These are phyloP conservation scores for Nasturtium officinale DNA, from an alignment of 345 rosid species.

Conservation along the genomic window DNA sequence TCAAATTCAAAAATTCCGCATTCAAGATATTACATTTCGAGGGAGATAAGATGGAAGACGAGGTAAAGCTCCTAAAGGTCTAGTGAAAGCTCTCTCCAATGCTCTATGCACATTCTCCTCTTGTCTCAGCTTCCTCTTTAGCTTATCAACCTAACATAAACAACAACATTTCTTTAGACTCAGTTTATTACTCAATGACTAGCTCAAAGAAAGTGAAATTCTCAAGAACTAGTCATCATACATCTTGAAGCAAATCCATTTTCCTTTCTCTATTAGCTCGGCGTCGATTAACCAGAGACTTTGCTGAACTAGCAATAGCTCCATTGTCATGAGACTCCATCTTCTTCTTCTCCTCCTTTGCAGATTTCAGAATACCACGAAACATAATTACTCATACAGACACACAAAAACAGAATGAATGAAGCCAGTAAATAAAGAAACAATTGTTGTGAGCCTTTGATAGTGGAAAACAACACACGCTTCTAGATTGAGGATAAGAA, in stretches of 20 bases:
- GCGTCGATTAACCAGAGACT: constrained; percentile 56
- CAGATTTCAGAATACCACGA: constrained; percentile 38
- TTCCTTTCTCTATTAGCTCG: constrained; percentile 75
- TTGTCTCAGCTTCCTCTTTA: constrained; percentile 88
- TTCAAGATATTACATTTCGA: constrained; percentile 59
- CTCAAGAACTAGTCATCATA: constrained; percentile 40
- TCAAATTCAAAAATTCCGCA: neutral
- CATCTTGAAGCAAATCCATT: constrained; percentile 84
- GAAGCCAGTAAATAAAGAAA: constrained; percentile 33
- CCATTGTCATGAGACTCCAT: constrained; percentile 59
- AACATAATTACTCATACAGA: constrained; percentile 32
- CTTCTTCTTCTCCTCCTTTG: constrained; percentile 50
- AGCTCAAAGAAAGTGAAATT: neutral
- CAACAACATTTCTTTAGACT: neutral
- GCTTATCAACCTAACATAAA: constrained; percentile 76
- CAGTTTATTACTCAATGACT: neutral
- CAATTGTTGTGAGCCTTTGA: constrained; percentile 58
- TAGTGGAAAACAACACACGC: constrained; percentile 51
- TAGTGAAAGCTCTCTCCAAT: constrained; percentile 85
- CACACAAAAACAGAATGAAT: constrained; percentile 22
- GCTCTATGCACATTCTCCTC: constrained; percentile 99
- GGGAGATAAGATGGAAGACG: constrained; percentile 96
- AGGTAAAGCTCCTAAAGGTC: constrained; percentile 96
- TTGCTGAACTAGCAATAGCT: constrained; percentile 43
- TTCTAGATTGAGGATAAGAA: constrained; percentile 59